A percentile compares a stretch with the other conserved stretches of the same genome.
Conservation (phyloP, 257 asterid genomes). For the Cinchona pubescens region DNA sequence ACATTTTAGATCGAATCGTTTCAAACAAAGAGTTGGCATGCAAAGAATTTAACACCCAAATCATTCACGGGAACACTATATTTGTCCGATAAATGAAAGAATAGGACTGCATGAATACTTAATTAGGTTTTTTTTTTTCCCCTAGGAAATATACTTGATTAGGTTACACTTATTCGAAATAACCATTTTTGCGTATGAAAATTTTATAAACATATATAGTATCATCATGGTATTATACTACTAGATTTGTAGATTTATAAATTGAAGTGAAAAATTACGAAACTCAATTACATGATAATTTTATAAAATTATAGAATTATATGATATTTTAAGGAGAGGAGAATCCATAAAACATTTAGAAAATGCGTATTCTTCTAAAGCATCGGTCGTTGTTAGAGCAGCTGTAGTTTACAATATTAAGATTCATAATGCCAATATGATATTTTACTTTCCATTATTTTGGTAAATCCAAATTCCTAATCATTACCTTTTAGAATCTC, state of each 20-base stretch:
- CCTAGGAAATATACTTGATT: neutral
- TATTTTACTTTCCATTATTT: neutral
- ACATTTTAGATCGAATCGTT: too few species aligned
- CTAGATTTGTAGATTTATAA: too few species aligned
- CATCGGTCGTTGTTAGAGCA: constrained; percentile 5
- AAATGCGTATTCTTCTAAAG: neutral
- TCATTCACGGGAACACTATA: neutral
- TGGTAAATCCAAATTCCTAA: constrained; percentile 6
- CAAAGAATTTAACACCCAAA: too few species aligned
- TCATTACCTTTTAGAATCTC: constrained; percentile 14
- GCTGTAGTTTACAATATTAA: constrained; percentile 3
- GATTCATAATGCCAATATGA: neutral
- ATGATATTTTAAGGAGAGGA: neutral
- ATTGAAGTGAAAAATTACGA: too few species aligned
- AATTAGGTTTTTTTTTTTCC: too few species aligned
- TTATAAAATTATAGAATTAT: too few species aligned
- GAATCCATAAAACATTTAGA: neutral
- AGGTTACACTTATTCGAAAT: neutral
- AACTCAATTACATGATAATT: too few species aligned
- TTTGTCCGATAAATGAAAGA: neutral
- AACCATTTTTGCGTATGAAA: too few species aligned
- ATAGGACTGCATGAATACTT: neutral
- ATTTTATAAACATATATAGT: too few species aligned
- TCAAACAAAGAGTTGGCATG: too few species aligned
- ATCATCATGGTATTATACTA: too few species aligned